These are phyloP conservation scores for Penicillium sp. DNA, from an alignment of 2,329 filamentous ascomycete genomes.

Conservation along the genomic window DNA sequence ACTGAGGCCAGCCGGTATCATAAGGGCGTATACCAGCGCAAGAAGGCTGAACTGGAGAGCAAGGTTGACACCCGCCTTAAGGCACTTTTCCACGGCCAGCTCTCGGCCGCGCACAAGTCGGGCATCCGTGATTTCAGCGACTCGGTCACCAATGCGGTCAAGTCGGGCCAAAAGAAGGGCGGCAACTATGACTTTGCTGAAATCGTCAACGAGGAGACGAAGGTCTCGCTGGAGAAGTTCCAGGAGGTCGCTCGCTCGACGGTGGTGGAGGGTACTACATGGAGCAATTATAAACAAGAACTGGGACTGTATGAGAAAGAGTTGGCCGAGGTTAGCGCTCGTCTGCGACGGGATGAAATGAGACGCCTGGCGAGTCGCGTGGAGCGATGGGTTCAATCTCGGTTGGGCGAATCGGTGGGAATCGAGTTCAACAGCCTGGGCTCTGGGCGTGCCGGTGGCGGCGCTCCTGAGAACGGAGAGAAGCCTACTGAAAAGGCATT, in stretches of 20 bases:
- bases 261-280: conserved; percentile 73
- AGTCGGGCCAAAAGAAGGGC: conserved; percentile 87
- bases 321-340: conserved; percentile 79
- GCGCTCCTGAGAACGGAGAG: conserved; percentile 73
- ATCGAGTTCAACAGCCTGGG: conserved; percentile 96
- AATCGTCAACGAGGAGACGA: conserved; percentile 82
- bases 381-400: conserved; percentile 88
- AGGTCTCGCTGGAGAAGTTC: conserved; percentile 70
- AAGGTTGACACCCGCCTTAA: conserved; percentile 90
- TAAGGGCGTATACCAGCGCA: conserved; percentile 88
- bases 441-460: conserved; percentile 76
- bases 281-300: conserved; percentile 85
- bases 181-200: conserved; percentile 91
- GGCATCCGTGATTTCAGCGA: conserved; percentile 83
- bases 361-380: conserved; percentile 83
- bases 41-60: conserved; percentile 75
- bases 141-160: conserved; percentile 80
- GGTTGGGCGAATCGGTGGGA: conserved; percentile 81
- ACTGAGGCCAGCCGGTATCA: conserved; percentile 90
- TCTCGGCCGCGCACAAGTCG: conserved; percentile 82
- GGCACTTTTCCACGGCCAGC: conserved; percentile 80
- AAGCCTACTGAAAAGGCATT: conserved; percentile 78
- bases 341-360: conserved; percentile 93
- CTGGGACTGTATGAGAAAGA: conserved; percentile 81
- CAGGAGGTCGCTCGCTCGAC: conserved; percentile 71